Conservation (phyloP, 2,329 filamentous ascomycete genomes). For the Pseudogymnoascus sp. region DNA sequence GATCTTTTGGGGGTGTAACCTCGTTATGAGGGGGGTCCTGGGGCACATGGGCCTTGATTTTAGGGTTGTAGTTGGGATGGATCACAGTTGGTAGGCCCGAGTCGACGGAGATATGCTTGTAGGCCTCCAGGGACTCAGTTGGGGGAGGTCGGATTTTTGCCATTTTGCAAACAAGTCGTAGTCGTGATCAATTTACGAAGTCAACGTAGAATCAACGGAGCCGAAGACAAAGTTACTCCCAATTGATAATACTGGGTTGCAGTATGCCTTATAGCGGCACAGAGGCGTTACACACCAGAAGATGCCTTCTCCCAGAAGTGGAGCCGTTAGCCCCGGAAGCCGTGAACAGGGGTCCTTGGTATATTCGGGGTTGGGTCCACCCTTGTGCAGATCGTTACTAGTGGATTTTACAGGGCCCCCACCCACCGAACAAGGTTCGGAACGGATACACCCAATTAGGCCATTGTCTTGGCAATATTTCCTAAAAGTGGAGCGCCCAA, state of each 20-base stretch:
- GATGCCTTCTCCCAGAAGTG: background rate
- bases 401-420: background rate
- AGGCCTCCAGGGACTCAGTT: conserved; percentile 17
- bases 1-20: conserved; percentile 25
- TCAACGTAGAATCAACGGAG: background rate
- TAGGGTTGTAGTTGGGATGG: conserved; percentile 19
- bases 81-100: conserved; percentile 18
- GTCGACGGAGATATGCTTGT: conserved; percentile 20
- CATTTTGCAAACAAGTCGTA: conserved; percentile 11
- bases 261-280: background rate
- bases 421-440: background rate
- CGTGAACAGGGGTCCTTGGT: background rate
- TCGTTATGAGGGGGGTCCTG: conserved; percentile 16
- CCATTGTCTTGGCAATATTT: background rate
- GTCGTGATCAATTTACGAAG: background rate
- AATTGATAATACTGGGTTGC: background rate
- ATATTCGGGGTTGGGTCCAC: background rate
- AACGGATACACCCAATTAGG: background rate
- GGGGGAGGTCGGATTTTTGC: conserved; percentile 15
- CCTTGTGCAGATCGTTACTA: background rate
- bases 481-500: background rate
- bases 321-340: background rate
- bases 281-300: background rate
- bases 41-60: conserved; percentile 15
- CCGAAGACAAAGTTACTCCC: background rate